Conservation (phyloP, 2,329 filamentous ascomycete species). For the Penicillium sp. region DNA sequence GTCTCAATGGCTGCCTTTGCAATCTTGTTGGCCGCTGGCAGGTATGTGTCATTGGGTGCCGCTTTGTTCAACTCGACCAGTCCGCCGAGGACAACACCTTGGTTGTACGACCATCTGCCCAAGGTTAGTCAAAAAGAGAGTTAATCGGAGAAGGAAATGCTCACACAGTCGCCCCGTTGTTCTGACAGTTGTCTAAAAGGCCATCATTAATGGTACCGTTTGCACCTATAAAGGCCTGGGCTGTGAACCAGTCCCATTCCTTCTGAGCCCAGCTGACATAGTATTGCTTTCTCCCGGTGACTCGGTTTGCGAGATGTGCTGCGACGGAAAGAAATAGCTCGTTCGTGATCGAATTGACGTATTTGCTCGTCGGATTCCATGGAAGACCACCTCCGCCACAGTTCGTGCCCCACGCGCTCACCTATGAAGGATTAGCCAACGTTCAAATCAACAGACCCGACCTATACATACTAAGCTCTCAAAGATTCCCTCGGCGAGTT, state of each 20-base stretch:
- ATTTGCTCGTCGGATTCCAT: constrained; percentile 47
- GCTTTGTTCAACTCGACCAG: constrained; percentile 54
- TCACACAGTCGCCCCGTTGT: constrained; percentile 40
- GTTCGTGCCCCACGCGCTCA: constrained; percentile 42
- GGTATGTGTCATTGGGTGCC: constrained; percentile 41
- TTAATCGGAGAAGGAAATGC: neutral
- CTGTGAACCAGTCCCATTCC: constrained; percentile 53
- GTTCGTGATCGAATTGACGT: constrained; percentile 56
- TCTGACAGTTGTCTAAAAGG: constrained; percentile 50
- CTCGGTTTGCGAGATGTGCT: constrained; percentile 55
- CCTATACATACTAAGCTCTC: constrained; percentile 37
- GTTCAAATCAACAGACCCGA: neutral
- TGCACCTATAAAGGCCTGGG: constrained; percentile 48
- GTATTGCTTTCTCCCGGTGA: constrained; percentile 28
- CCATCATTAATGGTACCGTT: constrained; percentile 55
- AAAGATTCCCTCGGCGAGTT: constrained; percentile 51
- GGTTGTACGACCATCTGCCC: constrained; percentile 55
- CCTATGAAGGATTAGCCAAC: constrained; percentile 15
- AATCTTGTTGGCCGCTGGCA: constrained; percentile 47
- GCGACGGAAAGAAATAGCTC: constrained; percentile 56
- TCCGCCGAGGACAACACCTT: constrained; percentile 59
- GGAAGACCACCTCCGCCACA: constrained; percentile 49
- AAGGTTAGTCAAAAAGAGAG: neutral
- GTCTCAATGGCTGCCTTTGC: constrained; percentile 53
- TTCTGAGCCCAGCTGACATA: constrained; percentile 49